A percentile compares a stretch with the other conserved stretches of the same genome.
These are phyloP conservation scores for Emmonsiellopsis sp. DNA, from an alignment of 2,329 filamentous ascomycete genomes.

Conservation along the genomic window DNA sequence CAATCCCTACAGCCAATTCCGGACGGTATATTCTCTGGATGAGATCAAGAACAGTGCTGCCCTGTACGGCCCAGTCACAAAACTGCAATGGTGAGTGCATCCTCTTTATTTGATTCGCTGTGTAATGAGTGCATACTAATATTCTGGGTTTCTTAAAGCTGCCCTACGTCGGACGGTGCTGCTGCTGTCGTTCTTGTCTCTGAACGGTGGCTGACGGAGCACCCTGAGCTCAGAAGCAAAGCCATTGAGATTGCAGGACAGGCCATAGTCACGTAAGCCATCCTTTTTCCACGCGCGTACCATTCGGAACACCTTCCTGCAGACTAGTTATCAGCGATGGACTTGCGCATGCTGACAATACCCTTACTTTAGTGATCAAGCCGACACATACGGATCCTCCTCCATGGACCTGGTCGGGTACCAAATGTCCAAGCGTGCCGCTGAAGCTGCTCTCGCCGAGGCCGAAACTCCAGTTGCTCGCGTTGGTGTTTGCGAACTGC, in stretches of 20 bases:
- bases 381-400: conserved; percentile 9
- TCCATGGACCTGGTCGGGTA: conserved; percentile 22
- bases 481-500: conserved; percentile 19
- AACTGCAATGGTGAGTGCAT: conserved; percentile 8
- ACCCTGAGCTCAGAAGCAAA: conserved; percentile 10
- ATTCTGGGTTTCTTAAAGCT: conserved; percentile 4
- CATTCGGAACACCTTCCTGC: no score
- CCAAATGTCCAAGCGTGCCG: conserved; percentile 20
- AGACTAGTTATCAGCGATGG: no score
- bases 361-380: conserved; percentile 6
- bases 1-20: conserved; percentile 17
- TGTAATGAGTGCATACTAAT: neutral
- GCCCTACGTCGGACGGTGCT: conserved; percentile 12
- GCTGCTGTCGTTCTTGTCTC: conserved; percentile 16
- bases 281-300: no score
- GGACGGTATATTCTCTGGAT: conserved; percentile 11
- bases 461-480: conserved; percentile 13
- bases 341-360: no score
- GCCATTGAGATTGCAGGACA: conserved; percentile 17
- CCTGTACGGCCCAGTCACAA: conserved; percentile 11
- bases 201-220: conserved; percentile 11
- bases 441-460: conserved; percentile 14
- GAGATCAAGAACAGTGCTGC: conserved; percentile 12
- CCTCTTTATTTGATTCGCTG: neutral
- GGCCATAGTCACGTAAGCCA: conserved; percentile 10